Conservation (phyloP, 2,329 filamentous ascomycete species). For the Fulvia fulva region DNA sequence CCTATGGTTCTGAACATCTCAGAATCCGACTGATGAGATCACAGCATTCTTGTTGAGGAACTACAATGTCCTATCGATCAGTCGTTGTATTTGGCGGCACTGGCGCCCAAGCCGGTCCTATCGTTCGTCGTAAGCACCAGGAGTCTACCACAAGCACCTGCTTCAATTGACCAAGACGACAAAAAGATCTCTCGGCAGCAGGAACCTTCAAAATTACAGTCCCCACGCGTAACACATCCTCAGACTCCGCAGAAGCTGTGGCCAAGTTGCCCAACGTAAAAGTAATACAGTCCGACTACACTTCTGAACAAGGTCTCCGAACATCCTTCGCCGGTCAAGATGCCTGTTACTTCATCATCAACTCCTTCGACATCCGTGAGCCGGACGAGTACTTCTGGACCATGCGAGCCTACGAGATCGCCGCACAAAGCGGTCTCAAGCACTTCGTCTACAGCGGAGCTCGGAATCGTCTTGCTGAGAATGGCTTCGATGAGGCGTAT, state of each 20-base stretch:
- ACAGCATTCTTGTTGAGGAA: too few relatives aligned
- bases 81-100: neutral
- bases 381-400: constrained; percentile 7
- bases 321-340: constrained; percentile 1
- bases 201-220: neutral
- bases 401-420: constrained; percentile 5
- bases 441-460: constrained; percentile 5
- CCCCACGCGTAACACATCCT: neutral
- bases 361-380: constrained; percentile 5
- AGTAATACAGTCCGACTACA: neutral
- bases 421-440: constrained; percentile 2
- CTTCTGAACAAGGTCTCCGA: constrained; percentile 2
- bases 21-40: too few relatives aligned
- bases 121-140: neutral
- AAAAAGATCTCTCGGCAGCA: neutral
- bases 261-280: neutral
- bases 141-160: too few relatives aligned
- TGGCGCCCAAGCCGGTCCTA: neutral
- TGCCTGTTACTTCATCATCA: constrained; percentile 5
- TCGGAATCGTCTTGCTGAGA: neutral
- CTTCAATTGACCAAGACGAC: neutral
- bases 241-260: neutral
- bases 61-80: too few relatives aligned
- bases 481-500: constrained; percentile 3
- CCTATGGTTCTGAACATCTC: too few relatives aligned